These are phyloP conservation scores for Umbellularia californica DNA, from an alignment of 164 flowering plant species.

Conservation along the genomic window DNA sequence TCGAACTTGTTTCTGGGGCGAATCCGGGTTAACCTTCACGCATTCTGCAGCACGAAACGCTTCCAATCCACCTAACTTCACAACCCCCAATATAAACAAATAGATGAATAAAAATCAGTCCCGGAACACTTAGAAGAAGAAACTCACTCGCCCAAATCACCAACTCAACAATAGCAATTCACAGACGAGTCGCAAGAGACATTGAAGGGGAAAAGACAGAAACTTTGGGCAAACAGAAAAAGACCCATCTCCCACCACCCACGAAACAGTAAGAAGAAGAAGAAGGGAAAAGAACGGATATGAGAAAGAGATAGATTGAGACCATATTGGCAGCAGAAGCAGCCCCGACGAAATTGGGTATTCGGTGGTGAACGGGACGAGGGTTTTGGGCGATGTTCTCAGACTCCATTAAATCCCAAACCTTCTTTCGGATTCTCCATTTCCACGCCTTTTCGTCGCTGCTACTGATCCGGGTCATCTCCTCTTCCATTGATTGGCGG, in stretches of 20 bases:
- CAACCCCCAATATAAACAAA: not conserved
- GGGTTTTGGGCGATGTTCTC: slow-evolving; percentile 72
- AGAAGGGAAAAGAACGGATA: not conserved
- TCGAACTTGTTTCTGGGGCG: slow-evolving; percentile 89
- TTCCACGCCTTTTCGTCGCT: slow-evolving; percentile 80
- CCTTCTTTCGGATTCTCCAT: slow-evolving; percentile 77
- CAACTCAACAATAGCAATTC: not conserved
- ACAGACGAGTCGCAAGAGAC: not conserved
- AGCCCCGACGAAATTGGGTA: slow-evolving; percentile 82
- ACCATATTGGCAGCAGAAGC: slow-evolving; percentile 50
- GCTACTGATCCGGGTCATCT: slow-evolving; percentile 34
- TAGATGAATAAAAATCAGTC: not conserved
- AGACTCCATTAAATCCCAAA: slow-evolving; percentile 86
- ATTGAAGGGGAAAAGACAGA: too few relatives aligned
- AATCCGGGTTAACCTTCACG: slow-evolving; percentile 89
- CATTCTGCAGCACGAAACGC: slow-evolving; percentile 50
- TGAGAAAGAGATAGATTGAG: not conserved
- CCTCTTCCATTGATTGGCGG: slow-evolving; percentile 62
- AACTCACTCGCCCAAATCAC: not conserved
- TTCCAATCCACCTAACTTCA: slow-evolving; percentile 62
- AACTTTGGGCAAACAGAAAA: too few relatives aligned
- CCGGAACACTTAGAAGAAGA: not conserved
- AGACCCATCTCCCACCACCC: not conserved
- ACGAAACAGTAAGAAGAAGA: not conserved
- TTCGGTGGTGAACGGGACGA: slow-evolving; percentile 87